Percentiles rank a stretch among this genome's conserved stretches.
phyloP scores from a whole-genome alignment of 805 yeast species.

The Saccharomyces paradoxus region DNA sequence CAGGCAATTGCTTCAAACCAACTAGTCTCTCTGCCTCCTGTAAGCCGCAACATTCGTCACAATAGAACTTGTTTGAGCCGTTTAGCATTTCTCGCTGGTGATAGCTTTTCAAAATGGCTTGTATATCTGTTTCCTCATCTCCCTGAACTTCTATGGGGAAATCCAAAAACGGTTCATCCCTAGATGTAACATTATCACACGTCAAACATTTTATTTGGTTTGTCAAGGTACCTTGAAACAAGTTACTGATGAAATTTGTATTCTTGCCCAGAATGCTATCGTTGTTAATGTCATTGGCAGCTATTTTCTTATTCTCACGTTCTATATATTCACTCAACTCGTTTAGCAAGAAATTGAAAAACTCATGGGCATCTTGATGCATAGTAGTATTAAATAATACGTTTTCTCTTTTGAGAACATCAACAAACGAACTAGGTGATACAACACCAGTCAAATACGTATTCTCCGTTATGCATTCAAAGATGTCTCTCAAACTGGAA shows the following conservation, averaged over 20 bases:
- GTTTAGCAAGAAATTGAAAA: constrained; percentile 77
- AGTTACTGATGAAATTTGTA: constrained; percentile 49
- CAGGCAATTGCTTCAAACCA: constrained; percentile 70
- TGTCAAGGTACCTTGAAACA: constrained; percentile 80
- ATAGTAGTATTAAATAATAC: constrained; percentile 79
- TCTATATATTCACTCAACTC: constrained; percentile 48
- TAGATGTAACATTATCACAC: constrained; percentile 72
- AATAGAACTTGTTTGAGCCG: constrained; percentile 83
- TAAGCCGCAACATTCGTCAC: constrained; percentile 80
- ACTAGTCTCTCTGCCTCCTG: constrained; percentile 93
- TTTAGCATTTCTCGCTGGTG: constrained; percentile 77
- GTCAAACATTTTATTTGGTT: constrained; percentile 86
- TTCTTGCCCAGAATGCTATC: constrained; percentile 4
- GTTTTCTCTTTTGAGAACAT: constrained; percentile 71
- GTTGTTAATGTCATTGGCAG: neutral
- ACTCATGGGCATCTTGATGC: constrained; percentile 99
- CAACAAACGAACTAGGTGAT: constrained; percentile 68
- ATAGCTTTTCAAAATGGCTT: constrained; percentile 37
- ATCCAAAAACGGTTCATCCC: constrained; percentile 82
- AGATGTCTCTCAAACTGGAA: constrained; percentile 71
- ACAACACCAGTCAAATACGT: constrained; percentile 68
- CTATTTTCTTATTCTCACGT: constrained; percentile 13
- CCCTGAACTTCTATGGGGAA: constrained; percentile 79
- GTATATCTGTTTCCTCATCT: constrained; percentile 63
- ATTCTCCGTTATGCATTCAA: constrained; percentile 73